These are phyloP conservation scores for Boletus fagicola DNA, from an alignment of 768 basidiomycete genomes.

Conservation along the genomic window DNA sequence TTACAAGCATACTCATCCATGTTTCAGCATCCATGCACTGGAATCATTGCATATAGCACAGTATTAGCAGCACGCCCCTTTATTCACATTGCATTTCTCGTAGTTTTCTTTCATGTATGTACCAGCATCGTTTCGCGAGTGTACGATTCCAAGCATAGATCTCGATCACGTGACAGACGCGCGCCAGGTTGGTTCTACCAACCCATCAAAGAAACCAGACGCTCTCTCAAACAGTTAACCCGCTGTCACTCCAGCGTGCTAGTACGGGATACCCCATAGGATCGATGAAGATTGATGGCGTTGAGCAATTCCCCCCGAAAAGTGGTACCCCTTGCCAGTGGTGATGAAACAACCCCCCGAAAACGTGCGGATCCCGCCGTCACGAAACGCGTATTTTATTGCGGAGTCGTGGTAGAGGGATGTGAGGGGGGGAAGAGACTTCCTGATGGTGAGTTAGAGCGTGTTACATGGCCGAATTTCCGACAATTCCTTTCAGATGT, in stretches of 20 bases:
- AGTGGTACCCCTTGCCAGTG: conserved; percentile 66
- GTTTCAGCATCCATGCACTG: conserved; percentile 4
- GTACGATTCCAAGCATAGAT: background rate
- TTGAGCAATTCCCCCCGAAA: conserved; percentile 71
- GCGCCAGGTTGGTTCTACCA: conserved; percentile 10
- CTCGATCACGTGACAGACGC: conserved; percentile 32
- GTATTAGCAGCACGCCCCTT: background rate
- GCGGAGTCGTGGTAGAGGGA: conserved; percentile 86
- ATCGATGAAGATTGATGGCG: conserved; percentile 47
- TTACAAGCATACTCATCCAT: conserved; percentile 22
- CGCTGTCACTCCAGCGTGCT: conserved; percentile 2
- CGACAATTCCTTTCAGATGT: conserved; percentile 51
- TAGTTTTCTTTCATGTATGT: conserved; percentile 7
- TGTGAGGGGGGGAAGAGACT: conserved; percentile 68
- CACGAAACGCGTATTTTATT: conserved; percentile 84
- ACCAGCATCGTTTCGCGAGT: background rate
- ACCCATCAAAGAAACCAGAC: background rate
- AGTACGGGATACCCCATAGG: conserved; percentile 1
- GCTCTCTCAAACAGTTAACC: background rate
- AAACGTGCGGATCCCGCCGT: conserved; percentile 39
- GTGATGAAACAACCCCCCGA: conserved; percentile 54
- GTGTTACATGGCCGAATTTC: conserved; percentile 1
- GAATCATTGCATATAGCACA: conserved; percentile 5
- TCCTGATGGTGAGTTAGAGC: conserved; percentile 52
- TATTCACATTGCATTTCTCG: conserved; percentile 18